Evolutionary conservation across 176 grass and related monocot genomes (phyloP).

Genomic region (Hsuehochloa calcarea): DNA sequence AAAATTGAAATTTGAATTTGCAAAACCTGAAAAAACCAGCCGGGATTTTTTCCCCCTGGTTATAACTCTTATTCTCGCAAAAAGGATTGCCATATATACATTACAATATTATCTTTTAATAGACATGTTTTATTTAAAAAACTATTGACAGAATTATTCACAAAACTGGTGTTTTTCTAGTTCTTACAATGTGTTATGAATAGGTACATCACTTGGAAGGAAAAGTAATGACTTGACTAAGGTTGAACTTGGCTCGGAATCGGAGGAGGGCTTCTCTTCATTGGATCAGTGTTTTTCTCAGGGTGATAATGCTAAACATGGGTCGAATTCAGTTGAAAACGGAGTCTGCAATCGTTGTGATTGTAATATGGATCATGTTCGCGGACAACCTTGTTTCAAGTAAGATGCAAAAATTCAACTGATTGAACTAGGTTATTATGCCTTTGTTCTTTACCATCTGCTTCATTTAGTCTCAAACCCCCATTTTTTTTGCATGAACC

Average conservation of each 20-base stretch:
- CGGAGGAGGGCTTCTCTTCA: conserved; percentile 31
- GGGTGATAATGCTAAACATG: conserved; percentile 30
- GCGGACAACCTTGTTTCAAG: conserved; percentile 42
- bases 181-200: conserved; percentile 50
- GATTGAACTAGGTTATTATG: conserved; percentile 18
- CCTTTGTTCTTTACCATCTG: background rate
- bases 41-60: too few species aligned
- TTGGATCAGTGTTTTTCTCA: conserved; percentile 34
- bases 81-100: background rate
- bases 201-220: conserved; percentile 41
- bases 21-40: too few species aligned
- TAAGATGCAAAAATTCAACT: conserved; percentile 43
- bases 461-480: background rate
- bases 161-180: background rate
- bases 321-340: conserved; percentile 48
- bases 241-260: conserved; percentile 18
- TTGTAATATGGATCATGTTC: conserved; percentile 16
- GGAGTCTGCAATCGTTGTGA: conserved; percentile 6
- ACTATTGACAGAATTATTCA: background rate
- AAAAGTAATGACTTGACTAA: conserved; percentile 25
- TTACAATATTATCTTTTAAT: background rate
- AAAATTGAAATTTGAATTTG: too few species aligned
- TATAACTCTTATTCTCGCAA: background rate
- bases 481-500: conserved; percentile 12
- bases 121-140: conserved; percentile 1